These are phyloP conservation scores for Colletotrichum melonis DNA, from an alignment of 2,329 filamentous ascomycete genomes.

Conservation along the genomic window DNA sequence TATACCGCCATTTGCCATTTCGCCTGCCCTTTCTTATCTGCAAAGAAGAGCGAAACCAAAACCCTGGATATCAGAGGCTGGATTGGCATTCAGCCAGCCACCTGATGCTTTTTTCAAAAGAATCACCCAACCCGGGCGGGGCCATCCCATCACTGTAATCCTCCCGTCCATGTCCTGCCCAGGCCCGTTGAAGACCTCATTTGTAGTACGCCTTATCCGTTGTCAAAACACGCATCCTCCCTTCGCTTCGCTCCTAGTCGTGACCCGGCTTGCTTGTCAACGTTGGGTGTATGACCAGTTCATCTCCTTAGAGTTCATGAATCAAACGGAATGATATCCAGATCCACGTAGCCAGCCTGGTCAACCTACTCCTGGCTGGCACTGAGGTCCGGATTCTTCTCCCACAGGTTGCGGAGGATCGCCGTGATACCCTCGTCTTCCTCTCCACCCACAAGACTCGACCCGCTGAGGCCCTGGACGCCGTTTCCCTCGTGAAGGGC, in stretches of 20 bases:
- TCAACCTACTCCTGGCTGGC: slow-evolving; percentile 60
- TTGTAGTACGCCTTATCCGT: background rate
- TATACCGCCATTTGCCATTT: background rate
- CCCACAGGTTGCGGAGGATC: slow-evolving; percentile 70
- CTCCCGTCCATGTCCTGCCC: background rate
- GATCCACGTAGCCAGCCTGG: slow-evolving; percentile 2
- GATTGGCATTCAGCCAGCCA: no score
- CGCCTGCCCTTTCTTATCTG: background rate
- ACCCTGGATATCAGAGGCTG: no score
- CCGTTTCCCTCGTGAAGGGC: slow-evolving; percentile 42
- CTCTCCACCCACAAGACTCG: slow-evolving; percentile 60
- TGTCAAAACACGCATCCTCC: background rate
- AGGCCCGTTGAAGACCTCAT: background rate
- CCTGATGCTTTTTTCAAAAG: no score
- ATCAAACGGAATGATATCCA: background rate
- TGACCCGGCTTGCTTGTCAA: no score
- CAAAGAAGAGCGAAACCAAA: background rate
- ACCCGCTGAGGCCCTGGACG: slow-evolving; percentile 56
- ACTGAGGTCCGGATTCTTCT: slow-evolving; percentile 68
- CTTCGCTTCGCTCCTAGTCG: background rate
- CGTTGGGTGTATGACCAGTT: background rate
- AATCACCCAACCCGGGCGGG: no score
- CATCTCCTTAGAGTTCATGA: background rate
- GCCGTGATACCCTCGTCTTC: slow-evolving; percentile 63
- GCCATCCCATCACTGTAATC: background rate